Conservation (phyloP, 805 yeast species). For the Candida piceae region DNA sequence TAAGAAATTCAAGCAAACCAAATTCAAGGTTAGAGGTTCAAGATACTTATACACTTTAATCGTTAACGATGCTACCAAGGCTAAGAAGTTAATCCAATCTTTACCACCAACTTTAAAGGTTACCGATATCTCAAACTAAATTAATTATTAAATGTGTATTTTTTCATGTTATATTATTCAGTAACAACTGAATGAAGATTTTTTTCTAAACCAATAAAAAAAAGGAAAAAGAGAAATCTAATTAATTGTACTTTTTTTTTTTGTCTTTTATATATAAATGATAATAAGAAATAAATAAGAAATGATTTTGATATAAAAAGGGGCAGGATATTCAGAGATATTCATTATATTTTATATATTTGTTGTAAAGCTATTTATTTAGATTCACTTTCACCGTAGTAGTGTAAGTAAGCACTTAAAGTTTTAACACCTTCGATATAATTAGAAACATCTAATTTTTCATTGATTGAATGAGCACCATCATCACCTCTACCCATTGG, state of each 20-base stretch:
- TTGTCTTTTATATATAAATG: not conserved
- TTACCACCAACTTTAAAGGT: constrained; percentile 90
- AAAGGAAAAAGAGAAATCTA: not conserved
- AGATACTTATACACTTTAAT: constrained; percentile 92
- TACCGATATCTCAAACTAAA: constrained; percentile 31
- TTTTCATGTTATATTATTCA: too few species aligned
- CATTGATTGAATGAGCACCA: constrained; percentile 98
- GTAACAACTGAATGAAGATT: too few species aligned
- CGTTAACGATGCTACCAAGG: constrained; percentile 93
- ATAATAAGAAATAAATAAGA: too few species aligned
- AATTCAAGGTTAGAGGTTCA: constrained; percentile 98
- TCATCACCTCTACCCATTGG: constrained; percentile 99
- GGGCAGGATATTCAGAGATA: too few species aligned
- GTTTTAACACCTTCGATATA: constrained; percentile 93
- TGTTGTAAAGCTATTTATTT: not conserved
- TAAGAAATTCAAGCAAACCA: constrained; percentile 86
- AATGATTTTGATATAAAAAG: not conserved
- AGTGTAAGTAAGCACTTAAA: constrained; percentile 89
- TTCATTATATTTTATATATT: too few species aligned
- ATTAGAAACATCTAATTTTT: constrained; percentile 83
- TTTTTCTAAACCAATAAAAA: not conserved
- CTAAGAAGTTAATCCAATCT: constrained; percentile 95
- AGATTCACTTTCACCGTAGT: constrained; percentile 41
- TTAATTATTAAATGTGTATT: not conserved
- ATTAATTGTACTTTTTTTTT: not conserved